A percentile compares a stretch with the other conserved stretches of the same genome.
phyloP scores from a whole-genome alignment of 1,284 basidiomycete species.

The Golubevia pallescens region DNA sequence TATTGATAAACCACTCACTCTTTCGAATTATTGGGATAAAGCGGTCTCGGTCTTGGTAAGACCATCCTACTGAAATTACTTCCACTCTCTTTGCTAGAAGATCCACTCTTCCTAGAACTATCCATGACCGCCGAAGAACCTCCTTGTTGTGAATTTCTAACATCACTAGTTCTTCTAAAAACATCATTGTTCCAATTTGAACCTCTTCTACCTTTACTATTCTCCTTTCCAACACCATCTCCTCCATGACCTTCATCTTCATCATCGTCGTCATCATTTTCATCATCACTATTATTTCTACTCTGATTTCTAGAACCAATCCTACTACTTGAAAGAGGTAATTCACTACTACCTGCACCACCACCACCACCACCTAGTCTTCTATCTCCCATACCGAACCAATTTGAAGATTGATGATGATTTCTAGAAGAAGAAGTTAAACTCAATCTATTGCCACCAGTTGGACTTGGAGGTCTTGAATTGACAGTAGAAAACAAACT shows the following conservation, averaged over 20 bases:
- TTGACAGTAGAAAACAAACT: conserved; percentile 29
- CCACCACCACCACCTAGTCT: not conserved
- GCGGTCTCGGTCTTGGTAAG: conserved; percentile 14
- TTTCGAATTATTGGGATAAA: conserved; percentile 44
- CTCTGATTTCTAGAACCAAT: not conserved
- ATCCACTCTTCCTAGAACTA: not conserved
- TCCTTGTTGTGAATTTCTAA: not conserved
- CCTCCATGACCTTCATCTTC: not conserved
- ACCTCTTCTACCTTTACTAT: not conserved
- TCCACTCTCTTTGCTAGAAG: not conserved
- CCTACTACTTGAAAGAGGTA: not conserved
- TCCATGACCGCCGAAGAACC: no score
- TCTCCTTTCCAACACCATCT: not conserved
- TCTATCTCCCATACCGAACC: conserved; percentile 18
- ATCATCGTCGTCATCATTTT: not conserved
- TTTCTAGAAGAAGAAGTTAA: conserved; percentile 16
- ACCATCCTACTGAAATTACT: not conserved
- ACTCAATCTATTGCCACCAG: not conserved
- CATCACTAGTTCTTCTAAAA: not conserved
- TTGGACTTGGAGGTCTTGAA: conserved; percentile 15
- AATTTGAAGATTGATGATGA: conserved; percentile 1
- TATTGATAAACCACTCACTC: conserved; percentile 7
- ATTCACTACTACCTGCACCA: conserved; percentile 1
- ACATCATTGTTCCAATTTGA: not conserved
- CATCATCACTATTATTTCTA: not conserved